Conservation (phyloP, 257 asterid species). For the Ophiorrhiza pumila region DNA sequence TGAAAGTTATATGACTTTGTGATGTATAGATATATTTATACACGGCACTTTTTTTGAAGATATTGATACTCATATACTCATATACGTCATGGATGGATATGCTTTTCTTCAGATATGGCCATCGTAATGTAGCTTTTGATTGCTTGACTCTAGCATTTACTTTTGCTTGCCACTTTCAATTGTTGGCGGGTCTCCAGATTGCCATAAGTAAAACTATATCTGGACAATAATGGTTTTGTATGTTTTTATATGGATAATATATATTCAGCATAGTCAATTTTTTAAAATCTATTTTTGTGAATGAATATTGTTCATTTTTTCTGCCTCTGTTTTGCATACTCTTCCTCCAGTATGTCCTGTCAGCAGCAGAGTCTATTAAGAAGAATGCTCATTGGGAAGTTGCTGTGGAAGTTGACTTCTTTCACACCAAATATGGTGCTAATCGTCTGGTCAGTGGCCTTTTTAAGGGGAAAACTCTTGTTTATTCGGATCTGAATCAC, state of each 20-base stretch:
- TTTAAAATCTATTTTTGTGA: not conserved
- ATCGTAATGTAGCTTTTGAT: not conserved
- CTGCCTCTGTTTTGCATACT: not conserved
- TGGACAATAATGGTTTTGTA: not conserved
- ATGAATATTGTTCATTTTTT: not conserved
- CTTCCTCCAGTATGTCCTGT: conserved; percentile 67
- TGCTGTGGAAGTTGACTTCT: conserved; percentile 76
- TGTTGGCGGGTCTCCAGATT: not conserved
- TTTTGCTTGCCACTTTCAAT: not conserved
- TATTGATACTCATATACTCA: not conserved
- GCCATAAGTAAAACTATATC: not conserved
- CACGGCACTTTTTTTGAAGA: not conserved
- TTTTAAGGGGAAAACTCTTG: conserved; percentile 80
- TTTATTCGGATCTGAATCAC: conserved; percentile 88
- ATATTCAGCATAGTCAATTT: not conserved
- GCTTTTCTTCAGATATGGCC: not conserved
- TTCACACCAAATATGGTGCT: conserved; percentile 65
- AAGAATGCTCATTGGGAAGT: conserved; percentile 89
- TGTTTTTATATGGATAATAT: not conserved
- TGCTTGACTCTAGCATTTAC: not conserved
- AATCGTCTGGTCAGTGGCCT: conserved; percentile 74
- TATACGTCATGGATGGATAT: not conserved
- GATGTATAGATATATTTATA: not conserved
- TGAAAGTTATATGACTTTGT: not conserved
- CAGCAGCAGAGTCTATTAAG: conserved; percentile 61